Evolutionary conservation across 164 flowering plant species (phyloP), one percentile per base, ranked within the genome.

Genomic region (Macadamia tetraphylla): DNA sequence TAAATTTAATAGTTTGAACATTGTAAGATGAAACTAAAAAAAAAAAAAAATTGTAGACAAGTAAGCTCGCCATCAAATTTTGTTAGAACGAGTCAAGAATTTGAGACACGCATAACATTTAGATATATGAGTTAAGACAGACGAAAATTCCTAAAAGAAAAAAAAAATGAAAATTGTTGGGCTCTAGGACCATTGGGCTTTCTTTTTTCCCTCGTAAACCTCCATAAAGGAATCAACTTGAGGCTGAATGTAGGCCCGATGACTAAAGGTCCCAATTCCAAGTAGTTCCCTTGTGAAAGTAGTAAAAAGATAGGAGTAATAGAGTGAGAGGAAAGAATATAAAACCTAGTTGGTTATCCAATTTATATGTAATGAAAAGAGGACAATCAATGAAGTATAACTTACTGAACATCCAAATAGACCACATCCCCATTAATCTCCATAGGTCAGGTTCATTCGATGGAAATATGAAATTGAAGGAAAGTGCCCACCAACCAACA

Each of bases 351-450:
- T 35, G 40, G 40, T 14, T n/a, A 2, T 17, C 17, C 18, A 15
- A 17, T 72, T 31, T 29, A 32, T 44, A 44, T 9, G 58, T 18
- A 11, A 32, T 30, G n/a, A 17, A 58, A 30, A 31, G 12, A 18
- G 60, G 44, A 9, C 11, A 29, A 15, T 32, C 5, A 42, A 58
- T 61, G 17, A 17, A 60, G 58, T 17, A 60, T 9, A 61, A 83
- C 98, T 88, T 83, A 94, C 98, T 91, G 84, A 94, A 91, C 98
- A 94, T 91, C 97, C 98, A 94, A 67, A 94, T 87, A 61, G 98
- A 94, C 98, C 98, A 94, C 98, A 94, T 94, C 70, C 98, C 98
- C 97, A 94, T 94, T 46, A 94, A 76, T 77, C 98, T 86, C 98
- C 98, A 94, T 42, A 94, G 67, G 73, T 94, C 98, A 6, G 97